Evolutionary conservation across 441 rosid genomes (phyloP).

Genomic region (Croton laevigatus): DNA sequence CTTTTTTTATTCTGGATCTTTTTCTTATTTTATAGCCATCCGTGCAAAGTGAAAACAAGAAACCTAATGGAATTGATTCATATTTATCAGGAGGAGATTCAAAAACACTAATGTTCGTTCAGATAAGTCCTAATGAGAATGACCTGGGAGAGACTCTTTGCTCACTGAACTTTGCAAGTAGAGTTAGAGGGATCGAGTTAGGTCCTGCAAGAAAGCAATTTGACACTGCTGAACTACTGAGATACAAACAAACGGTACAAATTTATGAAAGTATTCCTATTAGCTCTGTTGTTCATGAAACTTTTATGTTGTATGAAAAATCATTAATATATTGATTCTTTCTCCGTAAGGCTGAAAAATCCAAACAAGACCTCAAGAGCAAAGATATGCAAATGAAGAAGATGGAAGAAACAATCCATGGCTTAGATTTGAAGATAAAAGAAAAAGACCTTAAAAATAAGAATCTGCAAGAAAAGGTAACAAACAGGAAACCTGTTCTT

Average conservation of each 20-base stretch:
- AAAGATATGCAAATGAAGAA: slow-evolving; percentile 80
- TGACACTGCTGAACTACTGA: slow-evolving; percentile 69
- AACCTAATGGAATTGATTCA: slow-evolving; percentile 15
- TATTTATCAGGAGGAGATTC: slow-evolving; percentile 74
- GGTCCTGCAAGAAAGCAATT: slow-evolving; percentile 86
- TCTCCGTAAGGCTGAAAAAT: slow-evolving; percentile 60
- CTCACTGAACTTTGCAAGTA: slow-evolving; percentile 92
- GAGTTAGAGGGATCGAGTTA: slow-evolving; percentile 92
- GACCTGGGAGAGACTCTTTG: slow-evolving; percentile 83
- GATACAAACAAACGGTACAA: slow-evolving; percentile 79
- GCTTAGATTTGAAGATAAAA: slow-evolving; percentile 68
- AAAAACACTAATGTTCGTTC: slow-evolving; percentile 94
- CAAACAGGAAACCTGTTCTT: not conserved
- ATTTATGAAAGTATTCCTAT: not conserved
- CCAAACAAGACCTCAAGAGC: slow-evolving; percentile 79
- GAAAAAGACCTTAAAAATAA: slow-evolving; percentile 76
- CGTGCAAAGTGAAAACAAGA: not conserved
- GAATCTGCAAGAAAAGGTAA: slow-evolving; percentile 90
- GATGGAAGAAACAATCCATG: slow-evolving; percentile 75
- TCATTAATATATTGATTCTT: slow-evolving; percentile 8
- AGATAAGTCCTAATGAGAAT: slow-evolving; percentile 86
- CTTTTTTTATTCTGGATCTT: not conserved
- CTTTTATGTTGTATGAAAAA: not conserved
- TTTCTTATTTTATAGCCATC: not conserved
- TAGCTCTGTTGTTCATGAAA: not conserved